Percentiles rank a stretch among this genome's conserved stretches.
phyloP scores from a whole-genome alignment of 1,284 basidiomycete species.

The Microstroma glucosiphilum region DNA sequence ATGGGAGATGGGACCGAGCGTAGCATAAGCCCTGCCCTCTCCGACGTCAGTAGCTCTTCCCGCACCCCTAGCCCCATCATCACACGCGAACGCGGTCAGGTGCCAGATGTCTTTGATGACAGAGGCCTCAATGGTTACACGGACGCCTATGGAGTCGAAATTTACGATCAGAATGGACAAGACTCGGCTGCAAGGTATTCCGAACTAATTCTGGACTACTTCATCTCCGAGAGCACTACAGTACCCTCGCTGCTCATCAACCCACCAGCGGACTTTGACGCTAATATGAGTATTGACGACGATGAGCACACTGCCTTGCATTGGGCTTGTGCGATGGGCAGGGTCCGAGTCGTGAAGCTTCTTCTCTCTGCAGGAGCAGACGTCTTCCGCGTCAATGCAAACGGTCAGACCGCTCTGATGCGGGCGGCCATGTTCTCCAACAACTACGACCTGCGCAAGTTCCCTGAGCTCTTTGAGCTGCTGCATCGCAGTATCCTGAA shows the following conservation, averaged over 20 bases:
- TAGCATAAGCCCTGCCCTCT: slow-evolving; percentile 72
- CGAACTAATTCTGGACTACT: slow-evolving; percentile 96
- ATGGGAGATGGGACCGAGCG: slow-evolving; percentile 56
- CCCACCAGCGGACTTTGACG: slow-evolving; percentile 86
- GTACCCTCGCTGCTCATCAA: slow-evolving; percentile 80
- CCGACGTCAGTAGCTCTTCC: slow-evolving; percentile 75
- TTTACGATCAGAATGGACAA: background rate
- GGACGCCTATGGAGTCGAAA: slow-evolving; percentile 18
- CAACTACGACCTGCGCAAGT: slow-evolving; percentile 98
- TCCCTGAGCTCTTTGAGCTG: slow-evolving; percentile 93
- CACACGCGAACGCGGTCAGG: slow-evolving; percentile 23
- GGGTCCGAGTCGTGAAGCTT: slow-evolving; percentile 90
- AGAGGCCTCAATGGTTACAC: slow-evolving; percentile 15
- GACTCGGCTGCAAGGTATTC: slow-evolving; percentile 60
- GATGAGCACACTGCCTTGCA: slow-evolving; percentile 96
- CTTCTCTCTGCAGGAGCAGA: slow-evolving; percentile 89
- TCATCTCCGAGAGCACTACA: slow-evolving; percentile 93
- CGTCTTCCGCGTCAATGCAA: slow-evolving; percentile 93
- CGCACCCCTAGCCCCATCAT: slow-evolving; percentile 72
- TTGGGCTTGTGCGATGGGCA: slow-evolving; percentile 99
- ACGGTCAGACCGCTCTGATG: slow-evolving; percentile 96
- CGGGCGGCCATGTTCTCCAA: slow-evolving; percentile 99
- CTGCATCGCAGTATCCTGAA: slow-evolving; percentile 95
- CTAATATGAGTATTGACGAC: slow-evolving; percentile 95
- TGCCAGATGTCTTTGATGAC: slow-evolving; percentile 22